Base-by-base conservation (phyloP, 2,329 filamentous ascomycete genomes). In the Exophiala viscosa region DNA sequence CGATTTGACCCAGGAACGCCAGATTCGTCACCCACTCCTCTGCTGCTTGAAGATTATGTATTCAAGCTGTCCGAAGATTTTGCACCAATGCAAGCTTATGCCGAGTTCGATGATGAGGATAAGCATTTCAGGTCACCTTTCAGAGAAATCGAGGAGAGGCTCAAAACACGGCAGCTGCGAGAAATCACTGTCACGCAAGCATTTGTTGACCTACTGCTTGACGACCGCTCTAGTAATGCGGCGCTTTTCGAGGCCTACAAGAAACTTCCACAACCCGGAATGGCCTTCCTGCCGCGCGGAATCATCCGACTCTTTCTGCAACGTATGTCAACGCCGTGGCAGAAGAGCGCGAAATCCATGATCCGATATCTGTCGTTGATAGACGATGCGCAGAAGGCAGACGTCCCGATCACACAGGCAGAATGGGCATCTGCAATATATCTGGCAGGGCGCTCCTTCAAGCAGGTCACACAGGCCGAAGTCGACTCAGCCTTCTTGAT, bases 381-480 rank as follows among this genome's bases (percentile, higher is more conserved):
- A 14, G 84, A 91, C 58, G 92, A 99, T 63, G 86, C 95, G 73
- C 86, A 88, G 62, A 77, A 77, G 48, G 80, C 83, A n/a, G 81
- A 83, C 1, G 81, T 95, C 40, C 79, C 84, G 0, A 73, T 97
- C 50, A 80, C 76, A 1, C 73, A 71, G 4, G 71, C 76, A 0
- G 83, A 96, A 65, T 99, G 91, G 91, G 96, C 88, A 56, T 84
- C 83, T 35, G 91, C 90, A 34, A 82, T 96, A 46, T 80, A 86
- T 15, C 87, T 95, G 64, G 87, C 88, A 8, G 85, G 86, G 34
- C 84, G 86, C 51, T 90, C 87, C 61, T 82, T 86, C 58, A 33
- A 35, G 4, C 74, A 65, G 9, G 75, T 84, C 35, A 77, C 81
- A 41, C 75, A 79, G 40, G 64, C 78, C 36, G 79, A 90, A 67